Conservation (phyloP, 2,329 filamentous ascomycete species). For the Sarocladiaceae sp. region DNA sequence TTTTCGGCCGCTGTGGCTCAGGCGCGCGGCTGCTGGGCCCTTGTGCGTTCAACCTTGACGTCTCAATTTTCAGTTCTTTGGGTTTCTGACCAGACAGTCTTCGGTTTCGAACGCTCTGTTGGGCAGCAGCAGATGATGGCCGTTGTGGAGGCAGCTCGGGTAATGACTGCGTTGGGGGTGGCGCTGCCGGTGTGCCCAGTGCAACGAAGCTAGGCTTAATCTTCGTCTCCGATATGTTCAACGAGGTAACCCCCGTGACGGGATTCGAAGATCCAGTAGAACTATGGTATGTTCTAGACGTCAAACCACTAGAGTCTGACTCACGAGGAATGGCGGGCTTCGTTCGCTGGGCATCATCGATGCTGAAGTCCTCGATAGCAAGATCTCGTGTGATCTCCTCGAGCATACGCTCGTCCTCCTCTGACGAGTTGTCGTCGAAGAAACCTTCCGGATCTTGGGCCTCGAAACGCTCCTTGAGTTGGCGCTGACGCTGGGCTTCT, state of each 20-base stretch:
- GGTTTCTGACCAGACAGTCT: conserved; percentile 75
- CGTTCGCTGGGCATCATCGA: conserved; percentile 48
- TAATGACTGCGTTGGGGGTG: conserved; percentile 45
- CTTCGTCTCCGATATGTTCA: conserved; percentile 10
- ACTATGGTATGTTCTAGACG: conserved; percentile 76
- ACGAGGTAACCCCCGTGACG: conserved; percentile 48
- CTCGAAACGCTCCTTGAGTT: conserved; percentile 6
- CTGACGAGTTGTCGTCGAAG: conserved; percentile 60
- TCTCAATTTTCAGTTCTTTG: conserved; percentile 88
- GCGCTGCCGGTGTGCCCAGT: conserved; percentile 26
- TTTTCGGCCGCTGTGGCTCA: conserved; percentile 6
- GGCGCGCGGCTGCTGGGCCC: conserved; percentile 6
- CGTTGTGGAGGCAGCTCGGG: conserved; percentile 37
- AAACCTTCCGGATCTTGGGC: conserved; percentile 1
- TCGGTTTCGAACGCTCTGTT: conserved; percentile 61
- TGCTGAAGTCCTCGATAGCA: conserved; percentile 74
- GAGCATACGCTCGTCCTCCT: conserved; percentile 72
- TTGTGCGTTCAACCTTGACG: conserved; percentile 30
- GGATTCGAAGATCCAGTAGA: conserved; percentile 68
- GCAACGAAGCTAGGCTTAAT: background rate
- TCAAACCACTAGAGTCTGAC: conserved; percentile 76
- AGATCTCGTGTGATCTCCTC: conserved; percentile 88
- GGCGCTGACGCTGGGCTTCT: conserved; percentile 42
- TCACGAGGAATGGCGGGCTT: conserved; percentile 62
- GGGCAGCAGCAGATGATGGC: conserved; percentile 27